Base-by-base conservation (phyloP, 192 early-diverging fungal species). In the Phycomyces nitens region DNA sequence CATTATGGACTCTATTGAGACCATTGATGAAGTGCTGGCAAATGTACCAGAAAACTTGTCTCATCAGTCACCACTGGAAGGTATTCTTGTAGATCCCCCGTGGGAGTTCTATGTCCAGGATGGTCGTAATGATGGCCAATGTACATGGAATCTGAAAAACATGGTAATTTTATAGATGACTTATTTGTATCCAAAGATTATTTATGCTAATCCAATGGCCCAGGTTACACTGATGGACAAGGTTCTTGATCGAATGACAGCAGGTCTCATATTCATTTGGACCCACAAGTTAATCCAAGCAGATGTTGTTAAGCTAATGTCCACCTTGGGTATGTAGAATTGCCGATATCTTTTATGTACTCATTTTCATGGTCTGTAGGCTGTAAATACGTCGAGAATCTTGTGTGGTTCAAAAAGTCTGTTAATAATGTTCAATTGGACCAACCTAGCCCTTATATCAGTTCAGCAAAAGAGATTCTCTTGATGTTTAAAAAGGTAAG, bases 381-480 rank as follows among this genome's bases (percentile, higher is more conserved):
- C 15, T 85, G 79, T 57, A 74, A 70, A 57, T 85, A 85, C 60
- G 80, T 85, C 7, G 83, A 85, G 60, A 85, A 85, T 53, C 64
- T 85, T 43, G 77, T 82, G 11, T 85, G 83, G 83, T 85, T 80
- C 69, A 82, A 82, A 54, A 78, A 77, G 34, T 69, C 77, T 0
- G 23, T 80, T 40, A 79, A 78, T 61, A 81, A 85, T 41, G 40
- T 68, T 3, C 62, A 58, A 9, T 40, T 79, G 22, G 70, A 77
- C 44, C 74, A 71, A 16, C 74, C 81, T 0, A 77, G 69, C 2
- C 83, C 83, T 1, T 82, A 79, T 57, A 76, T 85, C 29, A 64
- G 79, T 8, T 67, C 76, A 6, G 65, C 80, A 24, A 85, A 85
- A 54, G 83, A 85, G 20, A 85, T 82, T 55, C 61, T 85, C 1